Percentiles rank a stretch among this genome's conserved stretches.
Evolutionary conservation across 1,284 basidiomycete genomes (phyloP).

Genomic region (Sphaerobolus stellatus): DNA sequence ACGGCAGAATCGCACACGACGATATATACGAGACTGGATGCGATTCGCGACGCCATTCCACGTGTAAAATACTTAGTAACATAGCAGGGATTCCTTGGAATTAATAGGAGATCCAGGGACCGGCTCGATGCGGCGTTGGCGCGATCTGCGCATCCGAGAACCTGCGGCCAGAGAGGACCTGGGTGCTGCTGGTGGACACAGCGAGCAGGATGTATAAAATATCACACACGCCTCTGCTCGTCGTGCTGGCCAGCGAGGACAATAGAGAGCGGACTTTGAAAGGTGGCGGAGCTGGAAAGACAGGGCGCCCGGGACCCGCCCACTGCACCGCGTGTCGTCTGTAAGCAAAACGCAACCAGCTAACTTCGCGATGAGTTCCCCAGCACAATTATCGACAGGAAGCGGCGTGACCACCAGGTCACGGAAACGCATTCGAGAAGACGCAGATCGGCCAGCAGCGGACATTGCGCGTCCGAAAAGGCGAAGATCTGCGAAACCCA

Average conservation of each 20-base stretch:
- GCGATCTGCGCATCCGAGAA: too few relatives aligned
- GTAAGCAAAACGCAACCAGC: too few relatives aligned
- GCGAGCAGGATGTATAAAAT: background rate
- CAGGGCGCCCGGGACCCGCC: background rate
- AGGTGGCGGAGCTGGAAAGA: background rate
- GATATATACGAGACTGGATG: too few relatives aligned
- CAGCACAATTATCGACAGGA: background rate
- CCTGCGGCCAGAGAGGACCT: too few relatives aligned
- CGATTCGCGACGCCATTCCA: too few relatives aligned
- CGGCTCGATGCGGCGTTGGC: constrained; percentile 6
- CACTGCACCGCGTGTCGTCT: background rate
- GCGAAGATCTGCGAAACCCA: background rate
- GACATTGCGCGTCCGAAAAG: constrained; percentile 5
- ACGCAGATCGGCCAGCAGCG: background rate
- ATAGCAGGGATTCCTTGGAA: too few relatives aligned
- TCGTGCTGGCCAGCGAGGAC: background rate
- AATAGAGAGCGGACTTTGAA: background rate
- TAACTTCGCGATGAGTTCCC: too few relatives aligned
- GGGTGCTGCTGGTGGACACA: background rate
- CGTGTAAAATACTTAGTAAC: too few relatives aligned
- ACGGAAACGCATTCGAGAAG: constrained; percentile 6
- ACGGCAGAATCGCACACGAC: too few relatives aligned
- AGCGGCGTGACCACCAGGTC: constrained; percentile 7
- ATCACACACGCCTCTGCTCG: background rate
- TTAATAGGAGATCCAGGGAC: constrained; percentile 6